Base-by-base conservation (phyloP, 2,329 filamentous ascomycete species). In the Fusarium camptoceras region DNA sequence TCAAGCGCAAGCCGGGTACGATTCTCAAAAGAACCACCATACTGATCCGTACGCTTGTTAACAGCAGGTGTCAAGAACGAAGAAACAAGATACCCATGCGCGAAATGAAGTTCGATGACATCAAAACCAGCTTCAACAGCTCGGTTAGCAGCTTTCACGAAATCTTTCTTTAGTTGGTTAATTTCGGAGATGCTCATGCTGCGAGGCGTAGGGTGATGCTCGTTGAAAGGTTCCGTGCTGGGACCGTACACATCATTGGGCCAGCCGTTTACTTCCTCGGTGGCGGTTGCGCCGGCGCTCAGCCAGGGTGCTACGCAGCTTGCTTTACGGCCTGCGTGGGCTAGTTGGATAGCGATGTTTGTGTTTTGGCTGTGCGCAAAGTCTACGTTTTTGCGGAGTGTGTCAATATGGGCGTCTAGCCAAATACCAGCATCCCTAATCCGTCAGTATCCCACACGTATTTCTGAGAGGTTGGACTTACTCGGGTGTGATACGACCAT, bases 51-150 rank as follows among this genome's bases (percentile, higher is more conserved):
- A 18, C 93, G 86, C 51, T 87, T 82, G 79, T 96, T 96, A n/a
- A 85, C 84, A 1, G 86, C 85, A 0, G 92, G 92, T 1, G 88
- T 89, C 5, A 94, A 64, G 82, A 95, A 96, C 3, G 83, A 81
- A 72, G 90, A 88, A 0, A 95, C 81, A 0, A 96, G 85, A 76
- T 94, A 96, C 1, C 93, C 92, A 74, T 96, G 93, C 0, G 92
- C 93, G 71, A 86, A 87, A 81, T 96, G 93, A 53, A 97, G 88
- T 78, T 90, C 90, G 18, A 92, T 84, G 6, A 88, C 87, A 73
- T 92, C 90, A 68, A 92, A 88, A 0, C 92, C 92, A 1, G 88
- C 89, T 53, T 84, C 80, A 1, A 94, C 76, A 1, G 92, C 85
- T 12, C 89, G 81, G 66, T 83, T 82, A 0, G 84, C 83, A 0